Evolutionary conservation across 1,139 yeast species (phyloP), one percentile per base, ranked within the genome.

Genomic region (Diutina sp.): DNA sequence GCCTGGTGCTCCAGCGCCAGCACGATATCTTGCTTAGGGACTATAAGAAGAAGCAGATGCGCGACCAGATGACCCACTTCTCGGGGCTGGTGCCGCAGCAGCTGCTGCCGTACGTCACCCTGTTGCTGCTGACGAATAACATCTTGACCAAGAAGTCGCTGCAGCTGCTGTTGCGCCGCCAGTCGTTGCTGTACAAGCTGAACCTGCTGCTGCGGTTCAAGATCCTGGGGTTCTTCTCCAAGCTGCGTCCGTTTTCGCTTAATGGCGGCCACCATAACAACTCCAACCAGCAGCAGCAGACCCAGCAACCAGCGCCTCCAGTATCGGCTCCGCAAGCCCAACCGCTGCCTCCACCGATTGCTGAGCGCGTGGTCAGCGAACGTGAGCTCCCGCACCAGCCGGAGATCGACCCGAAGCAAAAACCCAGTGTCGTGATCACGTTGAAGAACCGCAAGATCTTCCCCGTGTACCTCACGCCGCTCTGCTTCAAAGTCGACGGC

Each of bases 401-500:
- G 1, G 68, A 72, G 51, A 66, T 69, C 12, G 81, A 82, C 21
- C 65, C 68, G 6, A 73, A 80, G 64, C 73, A 74, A 59, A 88
- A 84, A 63, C 87, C 91, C 1, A 64, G 72, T n/a, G 68, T 77
- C 55, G 74, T 80, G 16, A 73, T 90, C 45, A 78, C 84, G 53
- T 72, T 89, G 64, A 77, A 77, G 58, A 74, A 72, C 60, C 72
- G 73, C 55, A 74, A 76, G 57, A 74, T 79, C 4, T 81, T 81
- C 70, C 84, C 85, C 1, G 81, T 80, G 4, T 81, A 80, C 63
- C 68, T 79, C 45, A 65, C 77, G 56, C 81, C 82, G 0, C 70
- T 71, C 53, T 73, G 85, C 58, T 87, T 90, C 73, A 85, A 85
- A 64, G 72, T 90, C 52, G 82, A 82, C 60, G 66, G 73, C 29